These are phyloP conservation scores for Penicillium hesseltinei DNA, from an alignment of 2,329 filamentous ascomycete species.

Conservation along the genomic window DNA sequence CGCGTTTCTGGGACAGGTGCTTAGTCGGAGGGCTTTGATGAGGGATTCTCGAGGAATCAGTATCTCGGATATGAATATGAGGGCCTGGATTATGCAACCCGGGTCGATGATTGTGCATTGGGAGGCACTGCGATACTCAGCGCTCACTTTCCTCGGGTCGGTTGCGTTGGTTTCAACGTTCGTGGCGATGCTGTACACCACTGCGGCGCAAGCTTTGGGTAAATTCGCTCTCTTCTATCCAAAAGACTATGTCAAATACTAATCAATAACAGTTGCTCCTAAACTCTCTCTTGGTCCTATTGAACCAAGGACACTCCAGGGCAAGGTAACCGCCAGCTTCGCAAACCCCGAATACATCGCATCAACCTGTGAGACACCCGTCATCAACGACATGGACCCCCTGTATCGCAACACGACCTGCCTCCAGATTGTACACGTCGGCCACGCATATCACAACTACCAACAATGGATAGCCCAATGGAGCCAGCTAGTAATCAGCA, in stretches of 20 bases:
- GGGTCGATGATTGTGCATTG: constrained; percentile 70
- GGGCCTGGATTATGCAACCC: constrained; percentile 71
- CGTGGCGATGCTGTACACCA: constrained; percentile 70
- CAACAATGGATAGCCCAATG: constrained; percentile 60
- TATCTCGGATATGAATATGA: constrained; percentile 74
- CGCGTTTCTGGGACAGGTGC: constrained; percentile 69
- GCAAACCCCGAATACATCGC: constrained; percentile 60
- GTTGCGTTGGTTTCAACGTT: constrained; percentile 65
- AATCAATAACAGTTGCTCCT: constrained; percentile 57
- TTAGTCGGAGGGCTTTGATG: constrained; percentile 67
- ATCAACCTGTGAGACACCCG: constrained; percentile 60
- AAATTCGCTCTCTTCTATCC: constrained; percentile 4
- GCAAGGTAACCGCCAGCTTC: constrained; percentile 61
- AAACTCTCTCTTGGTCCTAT: constrained; percentile 62
- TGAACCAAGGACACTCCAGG: constrained; percentile 52
- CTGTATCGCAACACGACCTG: constrained; percentile 55
- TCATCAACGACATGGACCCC: constrained; percentile 46
- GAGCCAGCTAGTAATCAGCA: constrained; percentile 48
- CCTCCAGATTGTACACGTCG: constrained; percentile 66
- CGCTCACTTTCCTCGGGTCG: constrained; percentile 61
- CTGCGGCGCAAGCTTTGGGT: constrained; percentile 69
- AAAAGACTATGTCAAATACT: not conserved
- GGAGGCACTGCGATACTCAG: constrained; percentile 63
- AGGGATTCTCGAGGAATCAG: constrained; percentile 63
- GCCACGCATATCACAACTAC: constrained; percentile 67